phyloP scores from a whole-genome alignment of 2,329 filamentous ascomycete species.

The Mollisia scopiformis region DNA sequence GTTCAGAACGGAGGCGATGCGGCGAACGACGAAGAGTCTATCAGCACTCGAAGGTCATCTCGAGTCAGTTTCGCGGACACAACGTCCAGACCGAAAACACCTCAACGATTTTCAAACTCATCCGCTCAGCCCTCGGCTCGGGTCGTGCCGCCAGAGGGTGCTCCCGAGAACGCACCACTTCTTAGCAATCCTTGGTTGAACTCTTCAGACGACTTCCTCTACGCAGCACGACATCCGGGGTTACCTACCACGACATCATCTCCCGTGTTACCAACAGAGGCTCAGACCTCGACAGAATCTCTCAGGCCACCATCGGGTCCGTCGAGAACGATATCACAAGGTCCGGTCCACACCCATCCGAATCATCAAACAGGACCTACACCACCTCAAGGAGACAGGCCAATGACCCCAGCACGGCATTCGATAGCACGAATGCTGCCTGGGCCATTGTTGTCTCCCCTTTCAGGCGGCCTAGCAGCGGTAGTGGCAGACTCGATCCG shows the following conservation, averaged over 20 bases:
- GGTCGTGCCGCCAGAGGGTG: conserved; percentile 15
- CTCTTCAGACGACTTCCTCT: conserved; percentile 26
- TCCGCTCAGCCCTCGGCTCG: conserved; percentile 25
- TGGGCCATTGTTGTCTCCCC: conserved; percentile 60
- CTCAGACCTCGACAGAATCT: conserved; percentile 28
- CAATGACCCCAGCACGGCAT: conserved; percentile 46
- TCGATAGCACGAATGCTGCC: conserved; percentile 56
- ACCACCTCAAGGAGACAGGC: conserved; percentile 41
- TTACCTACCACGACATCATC: conserved; percentile 29
- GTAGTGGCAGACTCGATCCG: conserved; percentile 67
- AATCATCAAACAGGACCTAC: conserved; percentile 35
- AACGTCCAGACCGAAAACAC: conserved; percentile 24
- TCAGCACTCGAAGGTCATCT: conserved; percentile 29
- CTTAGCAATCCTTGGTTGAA: conserved; percentile 34
- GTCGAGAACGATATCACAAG: conserved; percentile 31
- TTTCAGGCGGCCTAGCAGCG: conserved; percentile 62
- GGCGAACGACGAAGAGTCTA: conserved; percentile 18
- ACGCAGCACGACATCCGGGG: conserved; percentile 25
- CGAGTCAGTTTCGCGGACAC: conserved; percentile 32
- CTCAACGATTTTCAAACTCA: conserved; percentile 27
- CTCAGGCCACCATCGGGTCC: conserved; percentile 28
- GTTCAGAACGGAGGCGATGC: conserved; percentile 23
- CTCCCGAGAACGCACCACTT: conserved; percentile 26
- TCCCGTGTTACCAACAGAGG: conserved; percentile 34
- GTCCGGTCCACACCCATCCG: conserved; percentile 32